Conservation (phyloP, 2,329 filamentous ascomycete genomes). For the Dothidotthia symphoricarpi region DNA sequence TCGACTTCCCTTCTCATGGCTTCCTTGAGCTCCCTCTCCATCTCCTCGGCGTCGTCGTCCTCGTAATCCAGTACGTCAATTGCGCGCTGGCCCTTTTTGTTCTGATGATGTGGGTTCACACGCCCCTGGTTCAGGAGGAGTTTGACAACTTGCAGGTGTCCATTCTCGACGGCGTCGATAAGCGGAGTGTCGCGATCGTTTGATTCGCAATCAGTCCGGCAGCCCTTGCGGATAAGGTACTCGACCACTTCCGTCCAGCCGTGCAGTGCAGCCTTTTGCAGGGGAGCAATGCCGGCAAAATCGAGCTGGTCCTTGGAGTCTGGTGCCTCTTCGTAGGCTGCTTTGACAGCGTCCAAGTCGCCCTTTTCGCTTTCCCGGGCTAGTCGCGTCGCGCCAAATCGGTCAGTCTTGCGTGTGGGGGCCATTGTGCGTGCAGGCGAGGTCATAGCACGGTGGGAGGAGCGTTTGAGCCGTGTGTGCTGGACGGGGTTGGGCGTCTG, state of each 20-base stretch:
- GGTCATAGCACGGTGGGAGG: slow-evolving; percentile 60
- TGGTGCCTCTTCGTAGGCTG: slow-evolving; percentile 71
- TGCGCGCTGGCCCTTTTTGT: slow-evolving; percentile 89
- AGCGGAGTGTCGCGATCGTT: slow-evolving; percentile 82
- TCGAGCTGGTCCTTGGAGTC: slow-evolving; percentile 88
- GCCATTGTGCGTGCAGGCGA: slow-evolving; percentile 59
- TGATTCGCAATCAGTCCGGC: slow-evolving; percentile 76
- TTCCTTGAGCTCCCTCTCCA: slow-evolving; percentile 69
- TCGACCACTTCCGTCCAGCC: slow-evolving; percentile 85
- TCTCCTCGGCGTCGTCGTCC: slow-evolving; percentile 74
- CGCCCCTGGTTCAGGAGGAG: slow-evolving; percentile 74
- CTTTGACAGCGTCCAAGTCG: slow-evolving; percentile 75
- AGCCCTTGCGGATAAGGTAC: slow-evolving; percentile 79
- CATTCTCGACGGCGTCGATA: slow-evolving; percentile 94
- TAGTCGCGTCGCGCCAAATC: slow-evolving; percentile 85
- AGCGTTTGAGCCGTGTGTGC: slow-evolving; percentile 57
- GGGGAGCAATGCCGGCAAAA: slow-evolving; percentile 91
- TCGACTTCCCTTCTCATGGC: slow-evolving; percentile 51
- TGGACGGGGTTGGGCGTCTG: slow-evolving; percentile 30
- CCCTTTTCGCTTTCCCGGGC: slow-evolving; percentile 88
- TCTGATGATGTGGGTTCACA: slow-evolving; percentile 86
- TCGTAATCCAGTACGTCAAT: slow-evolving; percentile 77
- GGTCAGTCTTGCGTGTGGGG: slow-evolving; percentile 85
- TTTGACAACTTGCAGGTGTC: slow-evolving; percentile 83
- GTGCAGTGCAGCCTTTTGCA: slow-evolving; percentile 88